These are phyloP conservation scores for Niebla homalea DNA, from an alignment of 495 filamentous ascomycete genomes.

Conservation along the genomic window DNA sequence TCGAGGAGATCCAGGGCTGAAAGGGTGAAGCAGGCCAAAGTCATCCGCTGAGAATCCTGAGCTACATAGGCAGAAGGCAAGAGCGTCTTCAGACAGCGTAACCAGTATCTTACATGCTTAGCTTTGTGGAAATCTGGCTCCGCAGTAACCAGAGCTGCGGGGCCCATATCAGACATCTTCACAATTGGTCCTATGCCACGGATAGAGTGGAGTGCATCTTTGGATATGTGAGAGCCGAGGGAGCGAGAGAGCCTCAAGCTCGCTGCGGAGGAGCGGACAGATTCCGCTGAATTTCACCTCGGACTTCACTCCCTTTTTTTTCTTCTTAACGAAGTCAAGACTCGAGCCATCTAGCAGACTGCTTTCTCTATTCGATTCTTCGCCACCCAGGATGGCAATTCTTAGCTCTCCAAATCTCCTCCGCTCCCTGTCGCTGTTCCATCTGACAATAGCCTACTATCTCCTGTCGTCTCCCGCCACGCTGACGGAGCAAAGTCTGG, in stretches of 20 bases:
- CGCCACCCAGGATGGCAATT: constrained; percentile 49
- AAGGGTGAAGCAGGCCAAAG: constrained; percentile 76
- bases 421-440: constrained; percentile 65
- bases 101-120: constrained; percentile 83
- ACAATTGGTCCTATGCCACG: too few species aligned
- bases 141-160: not conserved
- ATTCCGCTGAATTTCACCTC: too few species aligned
- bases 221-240: too few species aligned
- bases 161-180: too few species aligned
- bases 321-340: not conserved
- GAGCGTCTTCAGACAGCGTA: constrained; percentile 68
- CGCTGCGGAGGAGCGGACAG: too few species aligned
- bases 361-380: not conserved
- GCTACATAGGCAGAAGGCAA: constrained; percentile 70
- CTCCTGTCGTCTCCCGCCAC: constrained; percentile 56
- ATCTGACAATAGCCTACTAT: constrained; percentile 69
- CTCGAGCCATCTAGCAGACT: too few species aligned
- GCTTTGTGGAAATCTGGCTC: constrained; percentile 44
- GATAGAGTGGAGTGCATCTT: too few species aligned
- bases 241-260: too few species aligned
- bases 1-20: constrained; percentile 70
- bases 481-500: constrained; percentile 66
- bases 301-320: not conserved
- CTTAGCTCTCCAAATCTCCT: constrained; percentile 66
- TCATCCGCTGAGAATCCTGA: constrained; percentile 82